Base-by-base conservation (phyloP, 495 filamentous ascomycete species). In the Terfezia claveryi region DNA sequence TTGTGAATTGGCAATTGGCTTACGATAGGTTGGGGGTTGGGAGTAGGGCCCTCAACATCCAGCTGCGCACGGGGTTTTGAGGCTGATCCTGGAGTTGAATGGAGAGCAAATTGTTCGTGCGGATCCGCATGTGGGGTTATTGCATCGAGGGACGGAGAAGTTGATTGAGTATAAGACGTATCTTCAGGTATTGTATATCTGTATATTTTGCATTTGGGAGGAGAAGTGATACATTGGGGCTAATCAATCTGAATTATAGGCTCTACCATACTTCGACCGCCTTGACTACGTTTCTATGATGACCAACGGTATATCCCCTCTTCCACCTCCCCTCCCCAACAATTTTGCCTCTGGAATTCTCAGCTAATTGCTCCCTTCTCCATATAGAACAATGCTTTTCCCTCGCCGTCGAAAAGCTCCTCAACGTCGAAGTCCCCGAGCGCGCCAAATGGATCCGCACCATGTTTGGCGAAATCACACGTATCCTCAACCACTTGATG, bases 111-210 rank as follows among this genome's bases (percentile, higher is more conserved):
- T 99, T 62, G 74, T 99, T 60, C 83, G 92, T 61, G 78, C 85
- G 55, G 92, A 99, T 71, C 92, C 92, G 23, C 92, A 99, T 70
- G 92, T 99, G 58, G 92, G 92, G 53, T 70, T 99, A 62, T 75
- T 99, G 60, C 92, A 99, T 70, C 79, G 92, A 65, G 92, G 92
- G 60, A 99, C 92, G 55, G 92, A 99, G 76, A 99, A 99, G 78
- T 80, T 99, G 73, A 96, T 95, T 69, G 92, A 99, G 74, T 99
- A 99, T 76, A 92, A 91, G 77, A 94, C 87, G 52, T 99, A 99
- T 68, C 79, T 96, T 62, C 92, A 99, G 68, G 58, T 60, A 55
- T 32, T 52, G 11, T 27, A 12, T 2, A 16, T 27, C 16, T 32
- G 50, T 51, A n/a, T 12, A 23, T 23, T 5, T 32, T 32, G 27